phyloP scores from a whole-genome alignment of 768 basidiomycete species.

The Tylopilus cervinicoccineus region DNA sequence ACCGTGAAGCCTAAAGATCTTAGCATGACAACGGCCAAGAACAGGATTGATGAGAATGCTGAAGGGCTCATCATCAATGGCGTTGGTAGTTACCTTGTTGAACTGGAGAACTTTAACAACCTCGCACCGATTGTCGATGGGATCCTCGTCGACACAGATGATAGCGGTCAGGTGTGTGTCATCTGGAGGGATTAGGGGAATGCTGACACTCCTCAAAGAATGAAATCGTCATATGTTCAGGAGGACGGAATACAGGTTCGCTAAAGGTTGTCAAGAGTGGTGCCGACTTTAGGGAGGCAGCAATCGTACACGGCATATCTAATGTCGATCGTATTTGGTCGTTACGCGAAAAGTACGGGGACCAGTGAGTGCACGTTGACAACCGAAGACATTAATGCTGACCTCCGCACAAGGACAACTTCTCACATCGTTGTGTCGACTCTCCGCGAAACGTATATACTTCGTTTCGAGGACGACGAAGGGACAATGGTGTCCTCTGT shows the following conservation, averaged over 20 bases:
- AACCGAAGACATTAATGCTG: not conserved
- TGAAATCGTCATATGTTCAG: conserved; percentile 86
- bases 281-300: conserved; percentile 70
- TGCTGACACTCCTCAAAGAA: conserved; percentile 36
- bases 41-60: conserved; percentile 21
- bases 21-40: conserved; percentile 38
- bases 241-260: conserved; percentile 71
- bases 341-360: conserved; percentile 43
- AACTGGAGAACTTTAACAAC: conserved; percentile 66
- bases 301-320: conserved; percentile 51
- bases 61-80: conserved; percentile 48
- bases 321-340: conserved; percentile 63
- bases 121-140: conserved; percentile 85
- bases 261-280: conserved; percentile 77
- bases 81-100: conserved; percentile 53
- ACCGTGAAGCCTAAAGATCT: conserved; percentile 38
- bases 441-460: conserved; percentile 47
- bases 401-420: conserved; percentile 39
- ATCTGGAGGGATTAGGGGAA: not conserved
- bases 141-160: conserved; percentile 67
- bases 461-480: conserved; percentile 41
- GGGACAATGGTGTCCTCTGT: conserved; percentile 17
- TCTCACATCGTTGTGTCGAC: conserved; percentile 61
- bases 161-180: conserved; percentile 58
- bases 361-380: conserved; percentile 39